Evolutionary conservation across 2,329 filamentous ascomycete genomes (phyloP), one percentile per base, ranked within the genome.

Genomic region (Sporothrix pallida): DNA sequence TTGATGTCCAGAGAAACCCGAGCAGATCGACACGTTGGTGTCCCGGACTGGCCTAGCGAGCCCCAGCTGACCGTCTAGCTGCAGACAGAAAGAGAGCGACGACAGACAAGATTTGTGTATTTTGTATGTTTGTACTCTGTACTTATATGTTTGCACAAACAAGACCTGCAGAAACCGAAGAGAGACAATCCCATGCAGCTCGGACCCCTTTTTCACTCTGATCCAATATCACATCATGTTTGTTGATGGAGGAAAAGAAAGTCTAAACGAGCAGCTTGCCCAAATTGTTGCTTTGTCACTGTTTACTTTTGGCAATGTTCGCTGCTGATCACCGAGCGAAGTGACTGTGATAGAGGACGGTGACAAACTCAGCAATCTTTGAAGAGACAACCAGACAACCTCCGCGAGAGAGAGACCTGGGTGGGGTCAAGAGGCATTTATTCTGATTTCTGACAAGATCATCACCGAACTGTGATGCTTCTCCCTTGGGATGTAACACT

Each of bases 381-480:
- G 3, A 56, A n/a, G n/a, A n/a, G n/a, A n/a, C n/a, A n/a, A n/a
- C n/a, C n/a, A n/a, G n/a, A n/a, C n/a, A n/a, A n/a, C n/a, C n/a
- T n/a, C n/a, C n/a, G n/a, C n/a, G n/a, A n/a, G 60, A 65, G 42
- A n/a, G 42, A 20, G 20, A 48, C 9, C n/a, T 20, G 12, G 12
- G 23, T 52, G 65, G 65, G 46, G 46, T 6, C n/a, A 26, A 48
- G 62, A 68, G 63, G 63, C 63, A 68, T 68, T 68, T 37, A 37
- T 37, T 2, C 31, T 37, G 31, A 37, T 37, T 68, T 67, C 20
- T 44, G 12, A 46, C 9, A 20, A 15, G 63, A 50, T n/a, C 44
- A 23, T 15, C 63, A 13, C 8, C 5, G 10, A 37, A 65, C 26
- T 50, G 10, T 7, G 31, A 37, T 37, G 31, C 63, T n/a, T 67